Evolutionary conservation across 2,329 filamentous ascomycete species (phyloP).

Genomic region (Xylariaceae sp.): DNA sequence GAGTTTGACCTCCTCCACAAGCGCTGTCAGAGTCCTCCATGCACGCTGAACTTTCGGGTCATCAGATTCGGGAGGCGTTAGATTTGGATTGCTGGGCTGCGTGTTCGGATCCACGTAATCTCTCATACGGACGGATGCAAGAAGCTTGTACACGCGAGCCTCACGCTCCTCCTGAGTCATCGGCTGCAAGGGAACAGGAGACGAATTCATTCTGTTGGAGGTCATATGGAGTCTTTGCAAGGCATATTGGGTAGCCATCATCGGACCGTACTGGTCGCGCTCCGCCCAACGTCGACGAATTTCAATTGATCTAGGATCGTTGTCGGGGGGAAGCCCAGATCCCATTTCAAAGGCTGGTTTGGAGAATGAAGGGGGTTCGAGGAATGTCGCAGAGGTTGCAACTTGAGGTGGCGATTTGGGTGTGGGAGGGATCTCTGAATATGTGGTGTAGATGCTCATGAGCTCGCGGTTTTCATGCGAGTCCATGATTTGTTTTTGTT

Average conservation of each 20-base stretch:
- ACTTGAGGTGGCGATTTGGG: conserved; percentile 50
- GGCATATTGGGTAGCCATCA: conserved; percentile 41
- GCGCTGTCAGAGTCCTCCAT: conserved; percentile 40
- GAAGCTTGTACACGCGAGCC: conserved; percentile 37
- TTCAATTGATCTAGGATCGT: conserved; percentile 43
- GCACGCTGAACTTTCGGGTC: conserved; percentile 43
- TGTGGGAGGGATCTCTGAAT: conserved; percentile 52
- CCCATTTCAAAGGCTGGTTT: too few species aligned
- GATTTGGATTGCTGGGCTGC: conserved; percentile 30
- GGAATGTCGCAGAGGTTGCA: conserved; percentile 17
- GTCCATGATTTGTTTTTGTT: conserved; percentile 52
- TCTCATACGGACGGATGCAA: conserved; percentile 42
- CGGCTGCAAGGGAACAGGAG: conserved; percentile 20
- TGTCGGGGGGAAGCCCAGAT: conserved; percentile 35
- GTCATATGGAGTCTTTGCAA: conserved; percentile 38
- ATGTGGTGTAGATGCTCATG: conserved; percentile 56
- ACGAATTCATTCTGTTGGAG: neutral
- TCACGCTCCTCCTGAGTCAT: conserved; percentile 35
- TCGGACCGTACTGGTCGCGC: conserved; percentile 38
- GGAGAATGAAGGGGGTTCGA: too few species aligned
- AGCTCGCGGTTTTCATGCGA: conserved; percentile 57
- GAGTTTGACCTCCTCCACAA: conserved; percentile 39
- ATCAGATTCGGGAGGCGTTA: conserved; percentile 36
- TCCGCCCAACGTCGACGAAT: conserved; percentile 49
- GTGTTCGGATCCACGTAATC: conserved; percentile 42